Evolutionary conservation across 495 filamentous ascomycete species (phyloP).

Genomic region (Xylaria castorea): DNA sequence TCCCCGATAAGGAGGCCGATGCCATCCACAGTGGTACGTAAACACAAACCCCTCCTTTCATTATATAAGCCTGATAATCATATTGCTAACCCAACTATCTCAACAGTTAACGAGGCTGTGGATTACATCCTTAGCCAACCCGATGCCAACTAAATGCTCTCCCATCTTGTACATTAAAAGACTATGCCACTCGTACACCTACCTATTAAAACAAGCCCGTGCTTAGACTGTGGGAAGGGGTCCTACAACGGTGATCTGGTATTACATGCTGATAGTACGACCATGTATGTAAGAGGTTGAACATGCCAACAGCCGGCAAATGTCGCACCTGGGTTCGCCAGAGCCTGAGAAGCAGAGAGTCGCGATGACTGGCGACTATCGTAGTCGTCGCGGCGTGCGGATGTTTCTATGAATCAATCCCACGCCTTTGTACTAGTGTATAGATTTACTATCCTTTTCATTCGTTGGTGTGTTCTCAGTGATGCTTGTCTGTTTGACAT

Average conservation of each 20-base stretch:
- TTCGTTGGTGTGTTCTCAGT: not conserved
- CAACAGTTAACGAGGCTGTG: conserved; percentile 89
- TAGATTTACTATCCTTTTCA: conserved; percentile 36
- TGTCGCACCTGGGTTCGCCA: not conserved
- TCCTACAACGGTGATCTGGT: conserved; percentile 6
- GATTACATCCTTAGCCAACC: conserved; percentile 95
- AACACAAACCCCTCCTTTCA: not conserved
- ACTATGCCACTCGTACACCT: conserved; percentile 38
- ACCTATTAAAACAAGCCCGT: conserved; percentile 29
- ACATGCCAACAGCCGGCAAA: not conserved
- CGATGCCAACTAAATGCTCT: conserved; percentile 65
- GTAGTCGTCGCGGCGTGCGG: conserved; percentile 20
- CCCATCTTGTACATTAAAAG: conserved; percentile 38
- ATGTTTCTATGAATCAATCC: conserved; percentile 28
- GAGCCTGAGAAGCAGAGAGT: conserved; percentile 28
- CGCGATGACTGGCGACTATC: conserved; percentile 19
- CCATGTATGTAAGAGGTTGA: not conserved
- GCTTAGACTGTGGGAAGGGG: conserved; percentile 22
- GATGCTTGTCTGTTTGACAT: not conserved
- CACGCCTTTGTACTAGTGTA: conserved; percentile 46
- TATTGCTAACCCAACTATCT: conserved; percentile 34
- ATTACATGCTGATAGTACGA: conserved; percentile 1
- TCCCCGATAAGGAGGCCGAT: conserved; percentile 98
- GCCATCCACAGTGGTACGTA: conserved; percentile 92
- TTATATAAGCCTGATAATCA: not conserved